A percentile compares a stretch with the other conserved stretches of the same genome.
Evolutionary conservation across 495 filamentous ascomycete genomes (phyloP).

Genomic region (Apodospora peruviana): DNA sequence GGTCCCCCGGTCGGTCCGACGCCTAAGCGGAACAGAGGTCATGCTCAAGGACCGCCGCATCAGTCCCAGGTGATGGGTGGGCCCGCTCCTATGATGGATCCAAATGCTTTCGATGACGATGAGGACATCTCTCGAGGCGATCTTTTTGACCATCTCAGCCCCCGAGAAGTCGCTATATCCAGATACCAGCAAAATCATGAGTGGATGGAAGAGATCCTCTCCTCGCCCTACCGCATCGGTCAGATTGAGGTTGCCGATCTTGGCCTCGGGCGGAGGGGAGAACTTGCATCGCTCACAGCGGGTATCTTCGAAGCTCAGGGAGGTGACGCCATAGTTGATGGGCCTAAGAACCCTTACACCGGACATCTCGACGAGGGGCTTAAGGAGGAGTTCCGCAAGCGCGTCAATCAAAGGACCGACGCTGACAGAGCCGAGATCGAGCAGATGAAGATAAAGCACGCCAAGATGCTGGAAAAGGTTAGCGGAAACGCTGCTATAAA

Average conservation of each 20-base stretch:
- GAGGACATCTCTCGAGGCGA: conserved; percentile 84
- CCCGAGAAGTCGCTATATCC: conserved; percentile 76
- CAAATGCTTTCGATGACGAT: conserved; percentile 71
- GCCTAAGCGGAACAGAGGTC: conserved; percentile 34
- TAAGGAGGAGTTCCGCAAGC: conserved; percentile 70
- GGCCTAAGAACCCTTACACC: conserved; percentile 44
- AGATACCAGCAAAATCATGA: conserved; percentile 93
- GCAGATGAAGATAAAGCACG: conserved; percentile 72
- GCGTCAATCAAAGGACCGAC: conserved; percentile 58
- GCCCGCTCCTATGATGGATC: conserved; percentile 22
- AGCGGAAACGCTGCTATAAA: conserved; percentile 58
- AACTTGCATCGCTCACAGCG: conserved; percentile 72
- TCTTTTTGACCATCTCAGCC: conserved; percentile 78
- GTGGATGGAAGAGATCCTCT: conserved; percentile 98
- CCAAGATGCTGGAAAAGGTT: conserved; percentile 66
- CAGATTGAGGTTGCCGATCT: conserved; percentile 86
- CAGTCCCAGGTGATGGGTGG: conserved; percentile 21
- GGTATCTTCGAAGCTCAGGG: conserved; percentile 60
- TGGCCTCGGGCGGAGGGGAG: conserved; percentile 79
- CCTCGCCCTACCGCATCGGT: conserved; percentile 72
- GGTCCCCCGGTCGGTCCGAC: conserved; percentile 34
- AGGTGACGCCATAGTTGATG: conserved; percentile 52
- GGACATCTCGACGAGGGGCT: conserved; percentile 60
- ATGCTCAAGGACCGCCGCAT: conserved; percentile 21
- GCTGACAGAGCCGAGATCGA: conserved; percentile 74